Evolutionary conservation across 495 filamentous ascomycete species (phyloP).

Genomic region (Xanthoparmelia taractica): DNA sequence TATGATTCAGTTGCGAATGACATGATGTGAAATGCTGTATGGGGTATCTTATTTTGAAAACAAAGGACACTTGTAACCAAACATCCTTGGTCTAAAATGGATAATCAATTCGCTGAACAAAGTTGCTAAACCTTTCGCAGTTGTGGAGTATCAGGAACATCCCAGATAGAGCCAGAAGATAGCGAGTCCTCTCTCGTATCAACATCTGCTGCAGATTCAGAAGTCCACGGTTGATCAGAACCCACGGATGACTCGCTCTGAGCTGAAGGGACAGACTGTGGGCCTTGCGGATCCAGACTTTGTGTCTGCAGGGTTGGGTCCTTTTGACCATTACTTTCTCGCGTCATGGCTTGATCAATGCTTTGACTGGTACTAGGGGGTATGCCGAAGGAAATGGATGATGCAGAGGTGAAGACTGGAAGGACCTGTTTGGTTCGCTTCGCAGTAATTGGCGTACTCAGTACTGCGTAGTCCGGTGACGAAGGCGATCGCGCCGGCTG

Average conservation of each 20-base stretch:
- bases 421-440: slow-evolving; percentile 38
- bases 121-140: slow-evolving; percentile 7
- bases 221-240: neutral
- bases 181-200: slow-evolving; percentile 5
- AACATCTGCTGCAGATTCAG: neutral
- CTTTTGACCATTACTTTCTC: neutral
- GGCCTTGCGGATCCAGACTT: neutral
- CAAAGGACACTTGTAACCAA: neutral
- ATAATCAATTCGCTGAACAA: neutral
- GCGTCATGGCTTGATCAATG: neutral
- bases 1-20: neutral
- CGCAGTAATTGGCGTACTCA: slow-evolving; percentile 27
- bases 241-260: neutral
- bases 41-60: slow-evolving; percentile 15
- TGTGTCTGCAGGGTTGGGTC: neutral
- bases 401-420: slow-evolving; percentile 45
- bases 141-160: slow-evolving; percentile 25
- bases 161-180: slow-evolving; percentile 21
- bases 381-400: slow-evolving; percentile 43
- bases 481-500: slow-evolving; percentile 2
- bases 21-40: slow-evolving; percentile 1
- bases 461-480: slow-evolving; percentile 15
- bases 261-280: neutral
- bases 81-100: neutral
- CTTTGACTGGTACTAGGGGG: neutral